Conservation (phyloP, 345 rosid species). For the Combretum micranthum region DNA sequence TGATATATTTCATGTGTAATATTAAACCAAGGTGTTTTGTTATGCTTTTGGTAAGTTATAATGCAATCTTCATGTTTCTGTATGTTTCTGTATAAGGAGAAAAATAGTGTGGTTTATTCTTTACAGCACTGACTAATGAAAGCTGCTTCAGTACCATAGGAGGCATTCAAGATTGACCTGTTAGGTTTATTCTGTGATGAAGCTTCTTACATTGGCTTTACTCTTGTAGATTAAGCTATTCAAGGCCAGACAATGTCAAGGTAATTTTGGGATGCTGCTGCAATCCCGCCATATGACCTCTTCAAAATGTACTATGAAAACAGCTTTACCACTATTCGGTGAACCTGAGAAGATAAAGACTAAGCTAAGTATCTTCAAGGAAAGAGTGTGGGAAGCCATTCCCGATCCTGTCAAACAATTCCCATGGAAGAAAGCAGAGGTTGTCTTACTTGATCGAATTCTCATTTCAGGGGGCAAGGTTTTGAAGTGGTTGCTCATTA, state of each 20-base stretch:
- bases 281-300: background rate
- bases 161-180: no score
- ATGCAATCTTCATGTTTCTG: no score
- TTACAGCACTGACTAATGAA: no score
- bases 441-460: constrained; percentile 15
- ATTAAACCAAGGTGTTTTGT: no score
- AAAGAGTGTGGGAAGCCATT: constrained; percentile 26
- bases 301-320: constrained; percentile 14
- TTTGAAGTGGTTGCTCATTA: constrained; percentile 31
- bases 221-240: constrained; percentile 21
- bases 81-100: no score
- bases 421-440: constrained; percentile 37
- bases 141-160: no score
- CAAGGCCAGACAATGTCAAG: constrained; percentile 9
- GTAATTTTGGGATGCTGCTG: constrained; percentile 8
- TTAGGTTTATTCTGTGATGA: no score
- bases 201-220: background rate
- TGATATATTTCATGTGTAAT: no score
- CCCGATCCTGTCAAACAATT: constrained; percentile 26
- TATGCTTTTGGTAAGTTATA: no score
- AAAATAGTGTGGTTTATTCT: no score
- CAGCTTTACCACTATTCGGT: constrained; percentile 21
- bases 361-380: constrained; percentile 14
- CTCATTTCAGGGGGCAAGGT: constrained; percentile 20
- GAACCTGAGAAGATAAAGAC: constrained; percentile 20